These are phyloP conservation scores for Starmerella etchellsii DNA, from an alignment of 805 yeast species.

Conservation along the genomic window DNA sequence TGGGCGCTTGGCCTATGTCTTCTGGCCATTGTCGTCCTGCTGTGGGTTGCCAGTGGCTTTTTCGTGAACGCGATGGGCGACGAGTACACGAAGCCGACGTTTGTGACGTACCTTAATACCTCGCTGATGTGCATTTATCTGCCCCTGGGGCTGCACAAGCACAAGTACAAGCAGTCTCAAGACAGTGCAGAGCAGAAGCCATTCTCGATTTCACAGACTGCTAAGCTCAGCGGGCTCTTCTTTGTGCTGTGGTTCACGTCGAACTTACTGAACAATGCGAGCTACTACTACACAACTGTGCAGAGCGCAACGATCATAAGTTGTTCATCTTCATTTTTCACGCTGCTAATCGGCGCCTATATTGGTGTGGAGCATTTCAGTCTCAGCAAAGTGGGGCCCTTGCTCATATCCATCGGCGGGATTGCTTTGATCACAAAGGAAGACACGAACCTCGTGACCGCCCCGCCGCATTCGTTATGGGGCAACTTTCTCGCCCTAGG, in stretches of 20 bases:
- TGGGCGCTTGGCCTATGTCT: conserved; percentile 74
- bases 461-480: conserved; percentile 30
- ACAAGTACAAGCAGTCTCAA: not conserved
- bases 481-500: conserved; percentile 73
- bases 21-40: conserved; percentile 59
- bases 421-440: conserved; percentile 62
- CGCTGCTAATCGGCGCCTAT: conserved; percentile 65
- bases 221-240: conserved; percentile 63
- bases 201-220: conserved; percentile 41
- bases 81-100: conserved; percentile 74
- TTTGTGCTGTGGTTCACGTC: conserved; percentile 84
- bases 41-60: conserved; percentile 89
- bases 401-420: conserved; percentile 61
- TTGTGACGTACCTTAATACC: conserved; percentile 85
- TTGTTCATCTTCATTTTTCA: conserved; percentile 87
- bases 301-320: conserved; percentile 89
- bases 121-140: conserved; percentile 70
- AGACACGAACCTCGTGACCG: conserved; percentile 22
- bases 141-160: conserved; percentile 37
- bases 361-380: conserved; percentile 60
- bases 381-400: conserved; percentile 51
- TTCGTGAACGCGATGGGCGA: conserved; percentile 54
- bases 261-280: conserved; percentile 77
- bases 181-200: not conserved
- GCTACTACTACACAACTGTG: conserved; percentile 77